Evolutionary conservation across 2,329 filamentous ascomycete species (phyloP), one percentile per base, ranked within the genome.

Genomic region (Westerdykella aurantiaca): DNA sequence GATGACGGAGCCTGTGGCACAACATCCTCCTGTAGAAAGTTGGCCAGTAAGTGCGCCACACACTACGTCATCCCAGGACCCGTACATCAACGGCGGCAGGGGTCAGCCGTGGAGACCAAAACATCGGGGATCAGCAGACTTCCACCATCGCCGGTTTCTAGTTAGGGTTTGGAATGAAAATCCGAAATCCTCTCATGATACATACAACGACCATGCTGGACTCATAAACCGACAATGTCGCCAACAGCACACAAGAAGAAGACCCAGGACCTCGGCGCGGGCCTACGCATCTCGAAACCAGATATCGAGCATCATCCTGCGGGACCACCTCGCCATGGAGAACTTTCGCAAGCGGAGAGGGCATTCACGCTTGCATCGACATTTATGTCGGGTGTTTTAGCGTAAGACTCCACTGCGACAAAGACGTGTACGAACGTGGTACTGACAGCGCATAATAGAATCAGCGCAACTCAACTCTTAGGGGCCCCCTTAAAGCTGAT

Each of bases 401-500:
- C 73, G 60, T 70, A 65, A 55, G 67, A 49, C 12, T 17, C 10
- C 13, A 22, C 34, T 14, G n/a, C 6, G 10, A 22, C 16, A 11
- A 2, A 33, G 22, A 17, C n/a, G 2, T 25, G 18, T 5, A 6
- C 22, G 37, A 37, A 17, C 23, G 16, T 39, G 11, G 13, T 16
- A 42, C 55, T 62, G 47, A 57, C 52, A 31, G 14, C 3, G 14
- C 21, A 12, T 23, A 34, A 44, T 48, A 72, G 69, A 25, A 76
- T 77, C 57, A 78, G 80, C 55, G 64, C 79, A 14, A 88, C 87
- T 6, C 88, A 95, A 60, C 75, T 89, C 49, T 70, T 94, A 45
- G 88, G 88, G 29, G 69, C 80, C 0, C 87, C 87, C 2, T 69
- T 95, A 38, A 93, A 93, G 63, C 77, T 82, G 48, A 72, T 88